Percentiles rank a stretch among this genome's conserved stretches.
Evolutionary conservation across 352 stramenopile genomes (phyloP).

Genomic region (Plasmopara viticola): DNA sequence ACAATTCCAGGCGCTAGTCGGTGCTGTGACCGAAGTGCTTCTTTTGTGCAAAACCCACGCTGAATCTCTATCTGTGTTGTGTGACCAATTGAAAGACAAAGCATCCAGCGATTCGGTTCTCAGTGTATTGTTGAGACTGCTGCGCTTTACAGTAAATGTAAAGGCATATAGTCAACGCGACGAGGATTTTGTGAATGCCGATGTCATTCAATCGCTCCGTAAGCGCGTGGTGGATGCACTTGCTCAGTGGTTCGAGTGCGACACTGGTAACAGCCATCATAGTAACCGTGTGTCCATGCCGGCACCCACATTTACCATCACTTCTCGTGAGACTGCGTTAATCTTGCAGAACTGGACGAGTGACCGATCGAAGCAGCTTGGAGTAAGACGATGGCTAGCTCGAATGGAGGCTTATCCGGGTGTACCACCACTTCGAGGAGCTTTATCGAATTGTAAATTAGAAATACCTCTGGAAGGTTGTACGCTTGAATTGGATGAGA

Average conservation of each 20-base stretch:
- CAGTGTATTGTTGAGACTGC: slow-evolving; percentile 13
- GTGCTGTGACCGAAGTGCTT: slow-evolving; percentile 26
- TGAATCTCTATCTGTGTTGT: slow-evolving; percentile 21
- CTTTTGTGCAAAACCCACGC: slow-evolving; percentile 33
- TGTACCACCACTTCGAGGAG: slow-evolving; percentile 15
- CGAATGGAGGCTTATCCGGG: slow-evolving; percentile 31
- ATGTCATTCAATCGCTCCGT: slow-evolving; percentile 26
- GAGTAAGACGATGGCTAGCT: slow-evolving; percentile 41
- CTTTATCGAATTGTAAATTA: slow-evolving; percentile 10
- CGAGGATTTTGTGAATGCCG: slow-evolving; percentile 7
- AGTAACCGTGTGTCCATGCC: slow-evolving; percentile 17
- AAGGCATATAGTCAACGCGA: slow-evolving; percentile 11
- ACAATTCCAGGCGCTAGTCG: slow-evolving; percentile 32
- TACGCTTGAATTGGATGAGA: slow-evolving; percentile 44
- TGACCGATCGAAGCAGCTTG: slow-evolving; percentile 30
- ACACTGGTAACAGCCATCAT: slow-evolving; percentile 8
- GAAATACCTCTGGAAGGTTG: slow-evolving; percentile 25
- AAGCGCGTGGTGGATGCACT: slow-evolving; percentile 32
- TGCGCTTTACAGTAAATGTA: slow-evolving; percentile 18
- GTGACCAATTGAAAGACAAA: slow-evolving; percentile 19
- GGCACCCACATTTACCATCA: slow-evolving; percentile 42
- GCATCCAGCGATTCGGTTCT: slow-evolving; percentile 5
- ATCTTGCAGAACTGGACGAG: slow-evolving; percentile 59
- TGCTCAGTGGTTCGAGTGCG: slow-evolving; percentile 40
- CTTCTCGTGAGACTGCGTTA: slow-evolving; percentile 46